phyloP scores from a whole-genome alignment of 2,329 filamentous ascomycete species.

The Trichoderma sp. region DNA sequence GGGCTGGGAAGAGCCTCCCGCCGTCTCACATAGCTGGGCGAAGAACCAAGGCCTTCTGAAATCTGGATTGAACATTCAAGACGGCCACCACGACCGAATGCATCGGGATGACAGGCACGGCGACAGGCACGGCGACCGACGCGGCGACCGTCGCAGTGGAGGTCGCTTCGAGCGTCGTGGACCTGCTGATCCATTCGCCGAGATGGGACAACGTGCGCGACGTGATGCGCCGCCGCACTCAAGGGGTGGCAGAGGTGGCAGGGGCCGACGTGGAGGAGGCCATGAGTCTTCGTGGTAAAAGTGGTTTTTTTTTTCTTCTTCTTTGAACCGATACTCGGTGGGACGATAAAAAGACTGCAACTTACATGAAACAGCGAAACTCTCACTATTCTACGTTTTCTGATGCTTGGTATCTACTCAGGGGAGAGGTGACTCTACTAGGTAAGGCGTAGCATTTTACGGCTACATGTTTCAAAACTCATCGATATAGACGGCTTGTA shows the following conservation, averaged over 20 bases:
- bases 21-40: conserved; percentile 29
- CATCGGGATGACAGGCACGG: conserved; percentile 5
- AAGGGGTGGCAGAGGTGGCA: conserved; percentile 23
- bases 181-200: conserved; percentile 28
- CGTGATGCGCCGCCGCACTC: conserved; percentile 25
- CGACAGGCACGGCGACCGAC: conserved; percentile 16
- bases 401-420: not conserved
- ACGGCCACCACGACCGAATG: conserved; percentile 14
- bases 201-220: conserved; percentile 28
- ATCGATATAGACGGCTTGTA: conserved; percentile 14
- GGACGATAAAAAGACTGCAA: not conserved
- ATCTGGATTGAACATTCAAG: conserved; percentile 37
- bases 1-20: conserved; percentile 50
- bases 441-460: not conserved
- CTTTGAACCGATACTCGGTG: not conserved
- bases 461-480: conserved; percentile 6
- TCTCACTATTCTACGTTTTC: conserved; percentile 4
- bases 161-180: conserved; percentile 18
- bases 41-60: conserved; percentile 33
- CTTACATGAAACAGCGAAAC: not conserved
- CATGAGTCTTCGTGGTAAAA: conserved; percentile 17
- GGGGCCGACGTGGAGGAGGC: conserved; percentile 22
- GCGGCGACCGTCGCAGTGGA: conserved; percentile 15
- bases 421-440: not conserved
- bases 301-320: not conserved